A percentile compares a stretch with the other conserved stretches of the same genome.
These are phyloP conservation scores for Ustilago crameri DNA, from an alignment of 1,284 basidiomycete species.

Conservation along the genomic window DNA sequence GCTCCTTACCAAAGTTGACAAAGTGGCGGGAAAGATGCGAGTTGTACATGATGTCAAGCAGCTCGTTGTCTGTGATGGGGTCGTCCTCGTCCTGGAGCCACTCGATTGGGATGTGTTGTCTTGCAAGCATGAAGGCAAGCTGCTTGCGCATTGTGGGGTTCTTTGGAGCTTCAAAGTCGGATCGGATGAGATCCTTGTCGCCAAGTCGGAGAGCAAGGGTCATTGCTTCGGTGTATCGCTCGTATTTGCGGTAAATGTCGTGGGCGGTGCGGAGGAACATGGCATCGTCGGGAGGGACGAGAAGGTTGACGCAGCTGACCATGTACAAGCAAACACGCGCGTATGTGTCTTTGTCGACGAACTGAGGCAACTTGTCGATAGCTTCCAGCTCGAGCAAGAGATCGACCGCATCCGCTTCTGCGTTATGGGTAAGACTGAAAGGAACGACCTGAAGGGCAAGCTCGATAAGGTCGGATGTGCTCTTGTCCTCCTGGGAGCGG, in stretches of 20 bases:
- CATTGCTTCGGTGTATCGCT: constrained; percentile 91
- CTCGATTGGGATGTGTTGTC: constrained; percentile 88
- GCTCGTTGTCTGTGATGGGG: constrained; percentile 71
- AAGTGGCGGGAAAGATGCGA: constrained; percentile 79
- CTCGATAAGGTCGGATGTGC: constrained; percentile 69
- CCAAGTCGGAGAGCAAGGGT: constrained; percentile 86
- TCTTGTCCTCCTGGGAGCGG: constrained; percentile 62
- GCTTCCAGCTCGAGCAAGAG: constrained; percentile 93
- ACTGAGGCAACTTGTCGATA: constrained; percentile 73
- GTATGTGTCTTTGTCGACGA: constrained; percentile 79
- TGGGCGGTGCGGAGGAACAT: constrained; percentile 91
- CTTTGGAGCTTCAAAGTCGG: constrained; percentile 65
- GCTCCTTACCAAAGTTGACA: constrained; percentile 91
- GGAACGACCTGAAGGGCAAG: constrained; percentile 88
- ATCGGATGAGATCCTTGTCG: constrained; percentile 79
- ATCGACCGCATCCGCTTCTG: constrained; percentile 98
- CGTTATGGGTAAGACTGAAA: constrained; percentile 93
- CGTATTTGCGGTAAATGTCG: constrained; percentile 86
- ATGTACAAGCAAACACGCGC: constrained; percentile 96
- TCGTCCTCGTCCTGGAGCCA: constrained; percentile 79
- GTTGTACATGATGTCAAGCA: constrained; percentile 78
- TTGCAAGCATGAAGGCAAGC: constrained; percentile 90
- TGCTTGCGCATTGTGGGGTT: constrained; percentile 84
- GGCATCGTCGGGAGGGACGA: constrained; percentile 92
- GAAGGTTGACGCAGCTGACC: constrained; percentile 88